A percentile compares a stretch with the other conserved stretches of the same genome.
Evolutionary conservation across 2,329 filamentous ascomycete species (phyloP).

Genomic region (Mycosphaerelloides madeirae): DNA sequence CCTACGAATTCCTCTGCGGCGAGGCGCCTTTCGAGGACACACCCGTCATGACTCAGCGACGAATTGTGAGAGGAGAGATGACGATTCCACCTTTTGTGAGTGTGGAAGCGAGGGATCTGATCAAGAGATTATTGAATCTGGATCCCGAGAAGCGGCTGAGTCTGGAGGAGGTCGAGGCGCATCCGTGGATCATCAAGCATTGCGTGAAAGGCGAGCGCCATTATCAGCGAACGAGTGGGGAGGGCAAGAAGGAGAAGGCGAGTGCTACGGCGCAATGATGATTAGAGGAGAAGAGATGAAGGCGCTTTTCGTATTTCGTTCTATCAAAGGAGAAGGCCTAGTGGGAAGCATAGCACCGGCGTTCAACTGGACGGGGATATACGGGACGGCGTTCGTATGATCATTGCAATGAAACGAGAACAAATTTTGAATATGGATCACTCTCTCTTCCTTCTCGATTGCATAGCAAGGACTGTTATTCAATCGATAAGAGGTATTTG

Average conservation of each 20-base stretch:
- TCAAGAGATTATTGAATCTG: conserved; percentile 83
- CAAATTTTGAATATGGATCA: too few species aligned
- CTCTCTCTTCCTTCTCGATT: too few species aligned
- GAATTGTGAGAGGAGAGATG: conserved; percentile 88
- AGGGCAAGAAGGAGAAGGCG: conserved; percentile 21
- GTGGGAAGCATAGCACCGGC: too few species aligned
- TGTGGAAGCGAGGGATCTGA: conserved; percentile 82
- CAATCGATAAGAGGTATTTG: too few species aligned
- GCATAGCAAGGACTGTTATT: too few species aligned
- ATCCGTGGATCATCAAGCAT: conserved; percentile 97
- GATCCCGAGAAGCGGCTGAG: conserved; percentile 91
- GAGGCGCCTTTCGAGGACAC: conserved; percentile 97
- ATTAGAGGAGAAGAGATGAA: not conserved
- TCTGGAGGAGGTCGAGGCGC: conserved; percentile 78
- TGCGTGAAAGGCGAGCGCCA: conserved; percentile 58
- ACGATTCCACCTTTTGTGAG: conserved; percentile 86
- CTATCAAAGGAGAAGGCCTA: too few species aligned
- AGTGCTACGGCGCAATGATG: conserved; percentile 4
- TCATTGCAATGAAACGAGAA: too few species aligned
- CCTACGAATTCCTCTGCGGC: conserved; percentile 92
- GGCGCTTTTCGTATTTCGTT: conserved; percentile 7
- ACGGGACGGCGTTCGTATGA: too few species aligned
- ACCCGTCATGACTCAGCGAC: conserved; percentile 85
- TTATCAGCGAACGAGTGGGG: conserved; percentile 39
- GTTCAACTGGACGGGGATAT: too few species aligned